These are phyloP conservation scores for Isabelozyma pseudorhagii DNA, from an alignment of 805 yeast genomes.

Conservation along the genomic window DNA sequence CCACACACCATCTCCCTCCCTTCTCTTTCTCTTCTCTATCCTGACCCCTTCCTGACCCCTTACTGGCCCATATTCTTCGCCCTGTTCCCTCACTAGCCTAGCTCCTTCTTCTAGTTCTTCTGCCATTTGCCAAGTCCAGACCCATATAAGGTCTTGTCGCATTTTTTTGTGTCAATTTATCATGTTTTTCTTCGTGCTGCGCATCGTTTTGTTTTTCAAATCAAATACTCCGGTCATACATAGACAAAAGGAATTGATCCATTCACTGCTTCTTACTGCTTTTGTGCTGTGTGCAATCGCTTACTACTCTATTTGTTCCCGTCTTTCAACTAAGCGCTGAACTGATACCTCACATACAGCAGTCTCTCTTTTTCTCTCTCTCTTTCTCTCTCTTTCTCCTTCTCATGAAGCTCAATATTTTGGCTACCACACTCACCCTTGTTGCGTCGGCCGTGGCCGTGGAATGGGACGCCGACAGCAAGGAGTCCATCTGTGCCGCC, in stretches of 20 bases:
- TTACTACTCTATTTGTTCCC: too few species aligned
- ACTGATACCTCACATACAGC: background rate
- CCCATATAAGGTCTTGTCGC: background rate
- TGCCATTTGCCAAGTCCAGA: background rate
- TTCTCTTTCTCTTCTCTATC: too few species aligned
- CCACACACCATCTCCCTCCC: too few species aligned
- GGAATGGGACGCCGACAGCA: constrained; percentile 35
- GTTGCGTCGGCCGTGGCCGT: constrained; percentile 18
- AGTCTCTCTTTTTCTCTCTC: too few species aligned
- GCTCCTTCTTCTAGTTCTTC: background rate
- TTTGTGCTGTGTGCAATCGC: too few species aligned
- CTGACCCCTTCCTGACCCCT: too few species aligned
- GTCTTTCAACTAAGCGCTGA: background rate
- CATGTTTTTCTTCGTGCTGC: background rate
- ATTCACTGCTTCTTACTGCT: background rate
- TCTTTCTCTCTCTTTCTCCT: too few species aligned
- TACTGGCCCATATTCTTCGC: too few species aligned
- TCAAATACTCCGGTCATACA: background rate
- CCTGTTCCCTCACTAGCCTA: background rate
- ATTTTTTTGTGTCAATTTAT: background rate
- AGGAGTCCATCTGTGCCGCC: constrained; percentile 40
- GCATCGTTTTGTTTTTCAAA: background rate
- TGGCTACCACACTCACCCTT: background rate
- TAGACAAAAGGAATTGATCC: background rate
- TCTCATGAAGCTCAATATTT: background rate